phyloP scores from a whole-genome alignment of 257 asterid species.

The Capsicum rhomboideum region DNA sequence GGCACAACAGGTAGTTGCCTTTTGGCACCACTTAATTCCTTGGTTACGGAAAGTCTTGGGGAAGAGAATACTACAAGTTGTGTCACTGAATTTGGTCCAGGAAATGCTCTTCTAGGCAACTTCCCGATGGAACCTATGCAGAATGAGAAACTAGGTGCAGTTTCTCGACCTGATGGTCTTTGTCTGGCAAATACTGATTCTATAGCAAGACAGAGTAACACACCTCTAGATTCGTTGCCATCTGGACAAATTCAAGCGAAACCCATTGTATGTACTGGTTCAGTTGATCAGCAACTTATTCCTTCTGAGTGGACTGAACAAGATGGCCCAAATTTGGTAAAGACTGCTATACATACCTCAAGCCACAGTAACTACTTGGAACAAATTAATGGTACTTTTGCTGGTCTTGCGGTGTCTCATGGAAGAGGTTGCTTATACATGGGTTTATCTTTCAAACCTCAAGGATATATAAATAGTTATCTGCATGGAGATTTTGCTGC shows the following conservation, averaged over 20 bases:
- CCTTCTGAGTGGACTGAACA: constrained; percentile 23
- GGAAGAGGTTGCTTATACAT: constrained; percentile 24
- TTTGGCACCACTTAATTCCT: constrained; percentile 14
- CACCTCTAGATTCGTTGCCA: not conserved
- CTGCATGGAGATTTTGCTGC: constrained; percentile 85
- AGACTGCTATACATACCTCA: constrained; percentile 16
- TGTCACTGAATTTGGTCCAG: constrained; percentile 17
- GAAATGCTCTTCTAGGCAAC: constrained; percentile 5
- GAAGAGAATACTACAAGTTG: constrained; percentile 29
- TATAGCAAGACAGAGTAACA: constrained; percentile 9
- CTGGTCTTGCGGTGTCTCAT: constrained; percentile 12
- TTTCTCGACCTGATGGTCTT: constrained; percentile 3
- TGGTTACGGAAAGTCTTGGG: constrained; percentile 17
- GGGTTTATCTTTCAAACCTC: constrained; percentile 61
- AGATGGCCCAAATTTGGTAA: constrained; percentile 22
- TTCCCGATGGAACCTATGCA: constrained; percentile 6
- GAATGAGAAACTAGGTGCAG: constrained; percentile 9
- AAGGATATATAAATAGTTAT: constrained; percentile 57
- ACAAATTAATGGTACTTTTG: constrained; percentile 14
- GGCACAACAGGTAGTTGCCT: constrained; percentile 17
- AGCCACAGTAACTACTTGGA: constrained; percentile 13
- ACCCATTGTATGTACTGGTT: constrained; percentile 15
- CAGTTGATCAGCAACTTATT: constrained; percentile 19
- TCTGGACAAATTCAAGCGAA: constrained; percentile 12
- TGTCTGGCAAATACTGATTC: constrained; percentile 11